Evolutionary conservation across 495 filamentous ascomycete species (phyloP).

Genomic region (Friedmanniomyces endolithicus): DNA sequence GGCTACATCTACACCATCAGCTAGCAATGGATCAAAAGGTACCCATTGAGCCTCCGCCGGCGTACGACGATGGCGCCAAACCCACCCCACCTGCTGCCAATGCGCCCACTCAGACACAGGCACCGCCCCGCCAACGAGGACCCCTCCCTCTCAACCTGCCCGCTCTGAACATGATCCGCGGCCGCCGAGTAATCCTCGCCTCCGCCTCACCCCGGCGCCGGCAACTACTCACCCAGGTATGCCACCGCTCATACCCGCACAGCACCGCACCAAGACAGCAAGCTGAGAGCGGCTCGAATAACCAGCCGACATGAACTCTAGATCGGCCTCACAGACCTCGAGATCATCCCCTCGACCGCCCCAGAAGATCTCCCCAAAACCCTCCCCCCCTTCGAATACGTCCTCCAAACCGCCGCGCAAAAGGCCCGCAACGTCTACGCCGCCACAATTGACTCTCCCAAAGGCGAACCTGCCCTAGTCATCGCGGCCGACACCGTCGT

Average conservation of each 20-base stretch:
- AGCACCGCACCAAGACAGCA: not conserved
- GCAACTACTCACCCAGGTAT: slow-evolving; percentile 56
- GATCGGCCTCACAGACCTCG: slow-evolving; percentile 58
- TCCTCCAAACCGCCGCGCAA: slow-evolving; percentile 67
- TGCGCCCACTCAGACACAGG: not conserved
- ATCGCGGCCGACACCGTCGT: slow-evolving; percentile 89
- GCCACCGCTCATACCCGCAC: slow-evolving; percentile 2
- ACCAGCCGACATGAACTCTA: slow-evolving; percentile 20
- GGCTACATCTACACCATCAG: too few species aligned
- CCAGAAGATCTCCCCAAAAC: slow-evolving; percentile 73
- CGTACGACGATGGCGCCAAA: slow-evolving; percentile 22
- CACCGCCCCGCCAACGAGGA: slow-evolving; percentile 28
- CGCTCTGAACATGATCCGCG: slow-evolving; percentile 55
- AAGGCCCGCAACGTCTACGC: slow-evolving; percentile 74
- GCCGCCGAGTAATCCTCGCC: slow-evolving; percentile 72
- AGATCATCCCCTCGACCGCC: slow-evolving; percentile 66
- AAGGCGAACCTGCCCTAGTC: slow-evolving; percentile 69
- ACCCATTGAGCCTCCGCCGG: slow-evolving; percentile 27
- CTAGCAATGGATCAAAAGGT: slow-evolving; percentile 22
- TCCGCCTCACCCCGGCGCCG: slow-evolving; percentile 74
- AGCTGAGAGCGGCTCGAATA: slow-evolving; percentile 15
- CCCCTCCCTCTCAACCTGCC: slow-evolving; percentile 63
- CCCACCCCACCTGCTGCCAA: slow-evolving; percentile 4
- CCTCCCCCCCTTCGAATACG: slow-evolving; percentile 79
- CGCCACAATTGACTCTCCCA: slow-evolving; percentile 45